Base-by-base conservation (phyloP, 352 stramenopile species). In the Bremia lactucae region DNA sequence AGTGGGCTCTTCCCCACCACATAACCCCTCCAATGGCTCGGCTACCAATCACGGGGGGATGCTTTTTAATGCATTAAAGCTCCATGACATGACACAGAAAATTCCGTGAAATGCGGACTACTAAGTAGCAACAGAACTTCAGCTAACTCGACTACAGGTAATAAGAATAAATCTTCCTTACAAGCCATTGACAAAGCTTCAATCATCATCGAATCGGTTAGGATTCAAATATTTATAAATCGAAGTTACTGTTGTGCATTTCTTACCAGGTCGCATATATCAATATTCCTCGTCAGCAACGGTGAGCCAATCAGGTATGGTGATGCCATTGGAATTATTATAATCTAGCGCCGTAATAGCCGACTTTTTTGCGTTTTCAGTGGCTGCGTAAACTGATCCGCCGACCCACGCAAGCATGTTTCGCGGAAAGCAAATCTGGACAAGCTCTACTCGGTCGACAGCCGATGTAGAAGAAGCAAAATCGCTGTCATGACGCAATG, bases 391-490 rank as follows among this genome's bases (percentile, higher is more conserved):
- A 52, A 93, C 62, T 13, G 77, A 90, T 0, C 63, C 77, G 15
- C 80, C 80, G 21, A 93, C 54, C 80, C 80, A 93, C 2, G 64
- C 49, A 18, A 90, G 52, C 51, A 93, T 54, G 42, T 87, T 89
- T 0, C 62, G 58, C 5, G 80, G 80, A 42, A 90, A 93, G 21
- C 68, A 64, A 2, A 66, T 60, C 15, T 48, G 44, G 19, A 83
- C 58, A 4, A 89, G 48, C 24, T 55, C 36, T 15, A 63, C 54
- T 14, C 42, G 50, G 16, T 74, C 51, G 15, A 73, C 59, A 23
- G 68, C 49, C 10, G 37, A 40, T 8, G 39, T 44, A 31, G 55
- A 47, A 29, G 58, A 67, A 44, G 58, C 48, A 20, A 60, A 65
- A 15, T 79, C 59, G 23, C 72, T 65, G 24, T 76, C 51, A 11